Conservation (phyloP, 495 filamentous ascomycete genomes). For the Aspergillus baeticus region DNA sequence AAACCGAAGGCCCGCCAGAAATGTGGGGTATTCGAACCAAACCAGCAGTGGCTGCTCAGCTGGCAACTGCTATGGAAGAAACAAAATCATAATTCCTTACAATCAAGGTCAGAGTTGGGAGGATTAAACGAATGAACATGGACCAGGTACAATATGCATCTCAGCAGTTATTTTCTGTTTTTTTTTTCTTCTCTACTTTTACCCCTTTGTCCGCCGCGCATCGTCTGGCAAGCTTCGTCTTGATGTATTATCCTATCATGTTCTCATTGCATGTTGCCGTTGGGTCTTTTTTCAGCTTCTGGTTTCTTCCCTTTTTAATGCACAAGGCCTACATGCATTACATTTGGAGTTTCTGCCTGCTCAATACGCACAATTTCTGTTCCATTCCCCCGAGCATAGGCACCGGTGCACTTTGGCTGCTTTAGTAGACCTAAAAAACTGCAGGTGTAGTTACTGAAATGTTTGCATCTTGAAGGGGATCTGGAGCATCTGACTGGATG, state of each 20-base stretch:
- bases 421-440: not conserved
- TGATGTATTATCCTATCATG: not conserved
- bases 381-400: too few relatives aligned
- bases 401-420: too few relatives aligned
- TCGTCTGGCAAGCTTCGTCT: conserved; percentile 16
- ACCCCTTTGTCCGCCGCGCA: too few relatives aligned
- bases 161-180: conserved; percentile 12
- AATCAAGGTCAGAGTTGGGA: not conserved
- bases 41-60: conserved; percentile 32
- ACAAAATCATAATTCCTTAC: conserved; percentile 16
- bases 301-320: not conserved
- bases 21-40: conserved; percentile 67
- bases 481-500: too few relatives aligned
- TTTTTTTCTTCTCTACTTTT: not conserved
- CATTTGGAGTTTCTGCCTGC: conserved; percentile 10
- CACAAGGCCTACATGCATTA: conserved; percentile 10
- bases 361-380: conserved; percentile 1
- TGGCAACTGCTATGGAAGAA: conserved; percentile 20
- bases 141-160: conserved; percentile 13
- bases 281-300: not conserved
- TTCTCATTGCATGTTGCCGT: not conserved
- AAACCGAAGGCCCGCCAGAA: conserved; percentile 51
- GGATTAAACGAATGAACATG: conserved; percentile 11
- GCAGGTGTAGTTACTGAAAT: not conserved
- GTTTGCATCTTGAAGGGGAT: too few relatives aligned